Conservation (phyloP, 176 grass and related monocot genomes). For the Rhynchospora breviuscula region DNA sequence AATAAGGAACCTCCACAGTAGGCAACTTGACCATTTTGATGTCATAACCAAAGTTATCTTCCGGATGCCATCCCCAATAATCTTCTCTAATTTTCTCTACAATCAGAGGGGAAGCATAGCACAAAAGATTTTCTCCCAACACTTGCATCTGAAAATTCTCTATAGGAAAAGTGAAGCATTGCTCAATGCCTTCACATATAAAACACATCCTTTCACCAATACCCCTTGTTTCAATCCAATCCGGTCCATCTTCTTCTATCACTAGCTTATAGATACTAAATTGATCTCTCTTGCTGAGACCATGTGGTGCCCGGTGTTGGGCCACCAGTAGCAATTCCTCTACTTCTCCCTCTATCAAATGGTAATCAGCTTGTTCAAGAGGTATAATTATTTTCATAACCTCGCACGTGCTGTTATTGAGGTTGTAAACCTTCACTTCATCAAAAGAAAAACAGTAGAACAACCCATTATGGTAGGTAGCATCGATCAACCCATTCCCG, state of each 20-base stretch:
- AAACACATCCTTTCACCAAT: conserved; percentile 22
- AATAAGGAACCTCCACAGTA: neutral
- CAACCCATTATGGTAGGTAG: conserved; percentile 14
- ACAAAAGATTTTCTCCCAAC: conserved; percentile 8
- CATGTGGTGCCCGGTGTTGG: neutral
- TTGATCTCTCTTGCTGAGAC: neutral
- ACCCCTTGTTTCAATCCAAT: conserved; percentile 5
- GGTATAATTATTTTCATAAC: conserved; percentile 11
- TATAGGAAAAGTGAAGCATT: conserved; percentile 14
- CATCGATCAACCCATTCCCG: neutral
- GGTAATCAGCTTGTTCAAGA: conserved; percentile 20
- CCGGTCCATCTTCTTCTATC: neutral
- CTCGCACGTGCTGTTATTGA: neutral
- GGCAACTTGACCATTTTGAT: conserved; percentile 19
- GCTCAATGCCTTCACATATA: conserved; percentile 11
- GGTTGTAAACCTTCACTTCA: conserved; percentile 12
- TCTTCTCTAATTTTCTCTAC: neutral
- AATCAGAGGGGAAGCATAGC: neutral
- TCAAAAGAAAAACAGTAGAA: conserved; percentile 19
- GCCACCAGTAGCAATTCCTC: conserved; percentile 15
- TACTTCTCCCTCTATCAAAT: conserved; percentile 10
- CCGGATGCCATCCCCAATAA: neutral
- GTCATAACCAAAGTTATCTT: conserved; percentile 13
- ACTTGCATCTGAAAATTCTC: neutral
- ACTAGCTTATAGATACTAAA: conserved; percentile 20